These are phyloP conservation scores for Cyberlindnera lachancei DNA, from an alignment of 805 yeast genomes.

Conservation along the genomic window DNA sequence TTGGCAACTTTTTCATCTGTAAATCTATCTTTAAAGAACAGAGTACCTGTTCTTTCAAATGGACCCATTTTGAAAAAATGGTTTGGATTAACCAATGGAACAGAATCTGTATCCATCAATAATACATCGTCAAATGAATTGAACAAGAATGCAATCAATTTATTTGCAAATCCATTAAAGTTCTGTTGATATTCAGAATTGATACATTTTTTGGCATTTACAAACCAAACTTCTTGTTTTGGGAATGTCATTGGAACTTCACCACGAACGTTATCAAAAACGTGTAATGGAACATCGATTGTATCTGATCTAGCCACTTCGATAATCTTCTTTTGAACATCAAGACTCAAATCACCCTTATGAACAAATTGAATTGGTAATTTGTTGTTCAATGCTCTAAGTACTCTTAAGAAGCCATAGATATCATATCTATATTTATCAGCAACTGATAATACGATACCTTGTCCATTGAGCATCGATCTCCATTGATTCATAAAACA, in stretches of 20 bases:
- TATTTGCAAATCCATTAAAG: constrained; percentile 34
- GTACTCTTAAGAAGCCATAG: constrained; percentile 38
- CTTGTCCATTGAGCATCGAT: constrained; percentile 32
- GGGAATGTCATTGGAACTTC: constrained; percentile 22
- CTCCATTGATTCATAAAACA: constrained; percentile 27
- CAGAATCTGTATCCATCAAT: constrained; percentile 46
- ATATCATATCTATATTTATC: constrained; percentile 40
- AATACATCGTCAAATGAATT: constrained; percentile 50
- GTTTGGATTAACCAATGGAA: constrained; percentile 32
- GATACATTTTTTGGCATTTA: constrained; percentile 25
- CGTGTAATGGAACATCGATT: constrained; percentile 25
- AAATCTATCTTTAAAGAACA: constrained; percentile 41
- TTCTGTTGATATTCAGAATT: constrained; percentile 18
- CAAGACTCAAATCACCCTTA: constrained; percentile 31
- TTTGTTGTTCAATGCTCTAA: constrained; percentile 29
- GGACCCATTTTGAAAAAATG: constrained; percentile 32
- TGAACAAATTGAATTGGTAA: constrained; percentile 37
- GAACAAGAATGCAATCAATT: constrained; percentile 51
- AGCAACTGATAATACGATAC: constrained; percentile 47
- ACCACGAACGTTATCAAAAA: constrained; percentile 16
- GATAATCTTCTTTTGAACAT: constrained; percentile 26
- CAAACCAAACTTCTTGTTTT: constrained; percentile 34
- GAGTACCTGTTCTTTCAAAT: constrained; percentile 16
- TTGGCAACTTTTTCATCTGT: constrained; percentile 15
- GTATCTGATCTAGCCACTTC: constrained; percentile 30